Percentiles rank a stretch among this genome's conserved stretches.
Evolutionary conservation across 148 eudicot species (phyloP).

Genomic region (Suaeda aralocaspica): DNA sequence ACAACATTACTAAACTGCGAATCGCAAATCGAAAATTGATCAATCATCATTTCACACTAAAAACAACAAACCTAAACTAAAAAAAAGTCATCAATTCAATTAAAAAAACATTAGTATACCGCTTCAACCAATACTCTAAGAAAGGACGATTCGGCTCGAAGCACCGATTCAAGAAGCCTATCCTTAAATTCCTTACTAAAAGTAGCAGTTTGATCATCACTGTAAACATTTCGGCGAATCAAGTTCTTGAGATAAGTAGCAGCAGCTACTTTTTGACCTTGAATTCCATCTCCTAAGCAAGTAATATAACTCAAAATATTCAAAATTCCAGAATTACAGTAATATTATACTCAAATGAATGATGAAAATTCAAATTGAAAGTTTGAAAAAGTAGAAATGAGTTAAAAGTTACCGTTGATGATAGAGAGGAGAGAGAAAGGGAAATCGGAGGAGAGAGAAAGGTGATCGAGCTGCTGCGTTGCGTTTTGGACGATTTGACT

Average conservation of each 20-base stretch:
- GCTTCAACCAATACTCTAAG: constrained; percentile 64
- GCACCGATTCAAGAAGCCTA: constrained; percentile 45
- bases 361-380: neutral
- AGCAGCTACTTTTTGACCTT: constrained; percentile 59
- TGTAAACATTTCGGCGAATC: constrained; percentile 38
- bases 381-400: neutral
- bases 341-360: neutral
- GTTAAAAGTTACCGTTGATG: constrained; percentile 42
- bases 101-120: constrained; percentile 26
- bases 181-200: constrained; percentile 58
- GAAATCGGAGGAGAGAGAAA: constrained; percentile 24
- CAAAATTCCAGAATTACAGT: neutral
- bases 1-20: constrained; percentile 57
- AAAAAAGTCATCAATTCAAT: no score
- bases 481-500: constrained; percentile 40
- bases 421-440: constrained; percentile 22
- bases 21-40: neutral
- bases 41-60: constrained; percentile 1
- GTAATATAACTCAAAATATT: neutral
- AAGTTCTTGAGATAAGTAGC: constrained; percentile 78
- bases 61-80: neutral
- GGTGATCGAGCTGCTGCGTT: constrained; percentile 43
- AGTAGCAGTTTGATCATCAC: constrained; percentile 23
- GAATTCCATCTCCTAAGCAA: constrained; percentile 39
- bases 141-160: constrained; percentile 44